Evolutionary conservation across 805 yeast species (phyloP).

Genomic region (Kodamaea hsintzibuensis): DNA sequence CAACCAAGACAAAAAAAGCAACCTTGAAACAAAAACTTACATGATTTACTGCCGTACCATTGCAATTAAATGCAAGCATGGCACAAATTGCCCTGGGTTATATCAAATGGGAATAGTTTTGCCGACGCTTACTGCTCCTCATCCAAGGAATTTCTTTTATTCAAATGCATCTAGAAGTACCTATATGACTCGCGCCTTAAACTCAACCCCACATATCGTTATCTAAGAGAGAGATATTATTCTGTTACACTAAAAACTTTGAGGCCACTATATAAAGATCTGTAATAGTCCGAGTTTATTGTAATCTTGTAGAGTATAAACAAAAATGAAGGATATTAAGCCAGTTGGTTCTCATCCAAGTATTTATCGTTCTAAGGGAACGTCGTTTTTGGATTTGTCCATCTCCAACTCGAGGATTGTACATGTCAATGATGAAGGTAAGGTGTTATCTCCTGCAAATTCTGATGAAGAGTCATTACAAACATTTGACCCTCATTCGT

Average conservation of each 20-base stretch:
- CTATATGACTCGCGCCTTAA: not conserved
- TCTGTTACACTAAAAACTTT: not conserved
- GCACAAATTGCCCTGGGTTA: not conserved
- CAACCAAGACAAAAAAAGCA: not conserved
- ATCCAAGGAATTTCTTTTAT: not conserved
- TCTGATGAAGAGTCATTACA: conserved; percentile 17
- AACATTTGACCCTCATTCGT: conserved; percentile 18
- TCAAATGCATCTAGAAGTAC: not conserved
- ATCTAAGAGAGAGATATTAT: not conserved
- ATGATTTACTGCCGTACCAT: not conserved
- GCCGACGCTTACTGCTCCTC: not conserved
- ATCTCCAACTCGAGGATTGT: conserved; percentile 30
- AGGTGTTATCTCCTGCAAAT: conserved; percentile 18
- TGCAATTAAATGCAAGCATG: not conserved
- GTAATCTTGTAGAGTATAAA: not conserved
- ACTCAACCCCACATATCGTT: not conserved
- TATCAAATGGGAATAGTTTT: not conserved
- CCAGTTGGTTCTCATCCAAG: conserved; percentile 21
- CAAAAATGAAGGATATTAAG: conserved; percentile 11
- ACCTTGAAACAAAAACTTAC: not conserved
- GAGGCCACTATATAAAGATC: not conserved
- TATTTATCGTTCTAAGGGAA: conserved; percentile 24
- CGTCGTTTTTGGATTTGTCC: conserved; percentile 26
- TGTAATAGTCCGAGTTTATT: not conserved
- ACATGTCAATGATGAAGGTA: conserved; percentile 23